Conservation (phyloP, 345 rosid species). For the Lepidium aucheri region DNA sequence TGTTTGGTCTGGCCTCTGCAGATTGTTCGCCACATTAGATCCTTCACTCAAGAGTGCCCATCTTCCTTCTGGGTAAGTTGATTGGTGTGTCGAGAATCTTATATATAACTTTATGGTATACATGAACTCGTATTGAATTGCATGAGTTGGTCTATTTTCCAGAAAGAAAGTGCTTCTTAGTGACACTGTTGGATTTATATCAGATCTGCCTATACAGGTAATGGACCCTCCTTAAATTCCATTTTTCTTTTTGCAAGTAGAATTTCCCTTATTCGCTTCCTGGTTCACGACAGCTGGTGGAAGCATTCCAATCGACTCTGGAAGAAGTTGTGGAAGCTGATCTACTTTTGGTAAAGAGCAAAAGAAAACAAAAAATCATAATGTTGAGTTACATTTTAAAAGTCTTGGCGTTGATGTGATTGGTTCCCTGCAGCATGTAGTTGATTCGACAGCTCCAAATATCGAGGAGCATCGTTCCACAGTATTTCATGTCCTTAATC, state of each 20-base stretch:
- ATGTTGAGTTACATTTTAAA: neutral
- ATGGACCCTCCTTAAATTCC: neutral
- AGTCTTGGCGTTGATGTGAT: neutral
- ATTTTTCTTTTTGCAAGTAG: neutral
- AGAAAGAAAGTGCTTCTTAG: constrained; percentile 83
- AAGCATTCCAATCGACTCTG: constrained; percentile 91
- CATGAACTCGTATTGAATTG: neutral
- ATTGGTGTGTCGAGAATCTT: neutral
- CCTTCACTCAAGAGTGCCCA: constrained; percentile 54
- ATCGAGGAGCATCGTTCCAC: constrained; percentile 84
- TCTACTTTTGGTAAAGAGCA: constrained; percentile 63
- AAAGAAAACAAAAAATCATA: neutral
- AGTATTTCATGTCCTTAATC: constrained; percentile 73
- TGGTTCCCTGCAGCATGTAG: constrained; percentile 54
- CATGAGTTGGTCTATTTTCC: constrained; percentile 11
- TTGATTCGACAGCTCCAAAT: constrained; percentile 87
- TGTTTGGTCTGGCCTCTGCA: constrained; percentile 21
- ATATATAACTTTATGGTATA: neutral
- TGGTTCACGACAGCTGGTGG: constrained; percentile 44
- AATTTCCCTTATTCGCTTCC: neutral
- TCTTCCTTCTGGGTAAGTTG: constrained; percentile 73
- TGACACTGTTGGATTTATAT: constrained; percentile 96
- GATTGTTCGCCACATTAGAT: constrained; percentile 86
- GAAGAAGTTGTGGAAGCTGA: constrained; percentile 96
- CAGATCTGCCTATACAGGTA: constrained; percentile 94